Percentiles rank a stretch among this genome's conserved stretches.
phyloP scores from a whole-genome alignment of 306 rosid genomes.

The Luffa acutangula region DNA sequence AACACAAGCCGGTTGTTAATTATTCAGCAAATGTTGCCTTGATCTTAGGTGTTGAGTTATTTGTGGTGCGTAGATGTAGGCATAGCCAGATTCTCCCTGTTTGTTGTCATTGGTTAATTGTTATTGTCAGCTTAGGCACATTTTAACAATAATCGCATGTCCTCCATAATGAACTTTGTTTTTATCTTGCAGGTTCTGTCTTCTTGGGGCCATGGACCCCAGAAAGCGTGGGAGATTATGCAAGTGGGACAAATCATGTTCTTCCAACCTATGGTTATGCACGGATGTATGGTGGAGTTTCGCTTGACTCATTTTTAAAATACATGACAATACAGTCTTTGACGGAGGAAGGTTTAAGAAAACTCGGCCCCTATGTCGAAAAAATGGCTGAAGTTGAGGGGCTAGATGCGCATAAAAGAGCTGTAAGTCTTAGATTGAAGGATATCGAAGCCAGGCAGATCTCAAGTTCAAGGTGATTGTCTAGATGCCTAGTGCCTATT shows the following conservation, averaged over 20 bases:
- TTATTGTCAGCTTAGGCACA: neutral
- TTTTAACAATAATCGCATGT: neutral
- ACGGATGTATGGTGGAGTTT: constrained; percentile 91
- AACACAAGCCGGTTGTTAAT: neutral
- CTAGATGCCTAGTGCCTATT: neutral
- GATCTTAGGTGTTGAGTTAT: neutral
- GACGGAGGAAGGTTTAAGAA: constrained; percentile 81
- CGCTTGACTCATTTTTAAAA: constrained; percentile 84
- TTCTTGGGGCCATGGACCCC: constrained; percentile 96
- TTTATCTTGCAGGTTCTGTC: constrained; percentile 58
- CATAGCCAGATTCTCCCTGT: neutral
- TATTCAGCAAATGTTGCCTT: neutral
- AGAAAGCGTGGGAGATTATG: constrained; percentile 95
- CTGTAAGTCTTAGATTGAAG: constrained; percentile 82
- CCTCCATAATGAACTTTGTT: neutral
- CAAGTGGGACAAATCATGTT: constrained; percentile 97
- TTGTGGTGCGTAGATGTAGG: neutral
- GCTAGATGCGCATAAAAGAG: constrained; percentile 86
- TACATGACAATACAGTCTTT: constrained; percentile 93
- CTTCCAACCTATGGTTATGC: constrained; percentile 99
- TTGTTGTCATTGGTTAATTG: neutral
- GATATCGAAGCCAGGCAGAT: constrained; percentile 73
- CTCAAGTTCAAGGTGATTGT: constrained; percentile 32
- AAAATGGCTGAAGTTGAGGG: constrained; percentile 97
- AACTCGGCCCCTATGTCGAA: constrained; percentile 78